These are phyloP conservation scores for Pyrus communis DNA, from an alignment of 306 rosid species.

Conservation along the genomic window DNA sequence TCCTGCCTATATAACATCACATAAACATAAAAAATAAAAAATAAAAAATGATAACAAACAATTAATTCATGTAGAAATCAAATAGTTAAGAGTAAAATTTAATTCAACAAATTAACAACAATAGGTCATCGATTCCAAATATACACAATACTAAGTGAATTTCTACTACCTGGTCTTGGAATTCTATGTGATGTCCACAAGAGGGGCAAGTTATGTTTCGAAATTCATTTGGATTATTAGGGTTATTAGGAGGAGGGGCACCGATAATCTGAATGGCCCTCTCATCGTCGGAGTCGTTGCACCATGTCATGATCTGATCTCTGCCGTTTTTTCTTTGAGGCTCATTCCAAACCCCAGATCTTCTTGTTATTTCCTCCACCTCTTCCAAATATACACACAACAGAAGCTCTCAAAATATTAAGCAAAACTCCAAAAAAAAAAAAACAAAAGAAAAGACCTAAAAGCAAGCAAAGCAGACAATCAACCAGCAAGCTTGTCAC, in stretches of 20 bases:
- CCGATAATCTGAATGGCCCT: slow-evolving; percentile 21
- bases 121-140: neutral
- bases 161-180: slow-evolving; percentile 52
- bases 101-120: neutral
- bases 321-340: slow-evolving; percentile 19
- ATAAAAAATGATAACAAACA: neutral
- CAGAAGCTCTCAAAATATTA: neutral
- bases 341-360: slow-evolving; percentile 23
- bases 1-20: slow-evolving; percentile 27
- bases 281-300: slow-evolving; percentile 54
- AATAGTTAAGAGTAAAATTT: neutral
- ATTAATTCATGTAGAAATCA: neutral
- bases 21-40: neutral
- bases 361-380: slow-evolving; percentile 26
- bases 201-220: slow-evolving; percentile 58
- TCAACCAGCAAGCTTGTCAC: slow-evolving; percentile 14
- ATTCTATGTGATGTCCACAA: slow-evolving; percentile 55
- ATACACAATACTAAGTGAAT: neutral
- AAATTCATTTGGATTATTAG: slow-evolving; percentile 12
- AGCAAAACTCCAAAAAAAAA: neutral
- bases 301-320: slow-evolving; percentile 54
- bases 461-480: slow-evolving; percentile 11
- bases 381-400: slow-evolving; percentile 4
- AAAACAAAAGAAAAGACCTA: neutral
- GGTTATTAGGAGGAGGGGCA: neutral